These are phyloP conservation scores for Oemleria cerasiformis DNA, from an alignment of 306 rosid genomes.

Conservation along the genomic window DNA sequence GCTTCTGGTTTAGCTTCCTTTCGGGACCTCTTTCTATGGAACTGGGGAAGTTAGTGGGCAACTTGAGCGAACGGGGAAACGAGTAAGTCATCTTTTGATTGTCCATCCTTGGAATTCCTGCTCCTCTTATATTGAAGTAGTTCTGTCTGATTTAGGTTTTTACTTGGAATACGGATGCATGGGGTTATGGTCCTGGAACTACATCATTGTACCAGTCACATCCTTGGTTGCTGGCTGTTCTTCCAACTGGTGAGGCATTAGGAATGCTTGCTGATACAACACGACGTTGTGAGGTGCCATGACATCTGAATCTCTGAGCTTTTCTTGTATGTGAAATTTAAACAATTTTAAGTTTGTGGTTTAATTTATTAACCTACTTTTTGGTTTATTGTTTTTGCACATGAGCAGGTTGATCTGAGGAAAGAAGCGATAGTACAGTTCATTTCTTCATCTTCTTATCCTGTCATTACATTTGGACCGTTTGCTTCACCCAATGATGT, in stretches of 20 bases:
- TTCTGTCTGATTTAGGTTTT: conserved; percentile 48
- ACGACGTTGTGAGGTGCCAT: conserved; percentile 81
- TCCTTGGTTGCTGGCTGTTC: conserved; percentile 95
- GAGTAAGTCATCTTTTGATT: conserved; percentile 43
- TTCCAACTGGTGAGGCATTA: conserved; percentile 84
- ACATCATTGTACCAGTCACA: conserved; percentile 90
- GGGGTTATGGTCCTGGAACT: conserved; percentile 82
- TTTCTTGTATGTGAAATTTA: conserved; percentile 24
- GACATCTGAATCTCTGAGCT: conserved; percentile 9
- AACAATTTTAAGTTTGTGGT: conserved; percentile 7
- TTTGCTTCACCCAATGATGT: conserved; percentile 74
- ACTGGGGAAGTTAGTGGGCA: conserved; percentile 91
- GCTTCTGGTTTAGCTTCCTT: conserved; percentile 56
- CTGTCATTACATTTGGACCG: conserved; percentile 84
- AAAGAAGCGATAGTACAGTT: conserved; percentile 63
- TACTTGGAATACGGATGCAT: conserved; percentile 86
- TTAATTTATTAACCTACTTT: conserved; percentile 19
- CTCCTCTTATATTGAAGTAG: conserved; percentile 1
- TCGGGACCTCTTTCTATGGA: conserved; percentile 81
- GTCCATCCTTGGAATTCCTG: conserved; percentile 4
- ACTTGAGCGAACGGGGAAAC: conserved; percentile 84
- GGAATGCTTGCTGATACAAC: conserved; percentile 92
- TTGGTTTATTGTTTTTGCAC: conserved; percentile 23
- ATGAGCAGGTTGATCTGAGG: conserved; percentile 78
- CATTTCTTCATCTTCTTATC: conserved; percentile 68